Percentiles rank a stretch among this genome's conserved stretches.
Evolutionary conservation across 768 basidiomycete species (phyloP).

Genomic region (Leccinum rimulosum): DNA sequence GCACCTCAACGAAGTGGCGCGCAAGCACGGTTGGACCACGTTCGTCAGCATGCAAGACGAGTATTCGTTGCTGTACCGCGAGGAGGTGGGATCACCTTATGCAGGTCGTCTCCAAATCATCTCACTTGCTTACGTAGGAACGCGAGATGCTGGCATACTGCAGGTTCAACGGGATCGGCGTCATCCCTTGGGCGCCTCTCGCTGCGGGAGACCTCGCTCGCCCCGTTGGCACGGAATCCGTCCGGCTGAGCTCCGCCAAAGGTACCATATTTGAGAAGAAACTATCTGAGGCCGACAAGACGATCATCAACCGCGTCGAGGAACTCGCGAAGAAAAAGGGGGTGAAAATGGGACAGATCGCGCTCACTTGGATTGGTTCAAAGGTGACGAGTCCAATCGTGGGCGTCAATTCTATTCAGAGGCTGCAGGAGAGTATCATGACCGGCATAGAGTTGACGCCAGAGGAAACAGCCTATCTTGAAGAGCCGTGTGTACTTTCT

Average conservation of each 20-base stretch:
- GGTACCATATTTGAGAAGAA: slow-evolving; percentile 32
- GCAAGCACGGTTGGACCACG: slow-evolving; percentile 46
- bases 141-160: slow-evolving; percentile 46
- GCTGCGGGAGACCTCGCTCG: slow-evolving; percentile 37
- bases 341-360: slow-evolving; percentile 45
- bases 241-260: slow-evolving; percentile 19
- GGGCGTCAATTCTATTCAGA: slow-evolving; percentile 35
- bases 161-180: slow-evolving; percentile 46
- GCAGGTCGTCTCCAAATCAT: neutral
- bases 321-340: slow-evolving; percentile 40
- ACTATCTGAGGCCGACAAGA: slow-evolving; percentile 29
- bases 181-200: slow-evolving; percentile 52
- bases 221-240: slow-evolving; percentile 30
- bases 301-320: slow-evolving; percentile 41
- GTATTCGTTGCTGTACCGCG: slow-evolving; percentile 51
- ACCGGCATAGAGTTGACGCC: slow-evolving; percentile 22
- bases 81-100: slow-evolving; percentile 40
- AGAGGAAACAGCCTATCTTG: slow-evolving; percentile 29
- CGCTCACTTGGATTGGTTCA: slow-evolving; percentile 40
- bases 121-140: slow-evolving; percentile 31
- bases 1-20: slow-evolving; percentile 42
- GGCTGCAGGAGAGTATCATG: slow-evolving; percentile 32
- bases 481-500: slow-evolving; percentile 22
- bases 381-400: slow-evolving; percentile 47
- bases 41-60: slow-evolving; percentile 58